Conservation (phyloP, 2,329 filamentous ascomycete genomes). For the Aspergillus sp. region DNA sequence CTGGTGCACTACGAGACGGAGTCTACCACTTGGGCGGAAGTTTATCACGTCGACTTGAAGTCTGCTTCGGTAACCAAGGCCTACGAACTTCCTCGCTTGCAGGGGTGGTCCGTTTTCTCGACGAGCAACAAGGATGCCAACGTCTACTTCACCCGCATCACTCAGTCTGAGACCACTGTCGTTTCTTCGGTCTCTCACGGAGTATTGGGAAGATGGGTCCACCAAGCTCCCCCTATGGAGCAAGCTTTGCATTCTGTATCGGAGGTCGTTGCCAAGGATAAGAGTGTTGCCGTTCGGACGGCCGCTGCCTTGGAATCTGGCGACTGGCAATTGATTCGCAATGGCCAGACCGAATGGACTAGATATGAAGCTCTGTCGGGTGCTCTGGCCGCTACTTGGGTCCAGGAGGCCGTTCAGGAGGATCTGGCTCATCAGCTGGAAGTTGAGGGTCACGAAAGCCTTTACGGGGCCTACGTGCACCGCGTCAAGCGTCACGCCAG, state of each 20-base stretch:
- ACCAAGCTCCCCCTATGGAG: slow-evolving; percentile 52
- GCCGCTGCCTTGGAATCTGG: slow-evolving; percentile 66
- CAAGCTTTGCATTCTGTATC: slow-evolving; percentile 69
- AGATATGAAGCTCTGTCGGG: slow-evolving; percentile 81
- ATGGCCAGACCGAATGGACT: slow-evolving; percentile 78
- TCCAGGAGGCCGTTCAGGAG: slow-evolving; percentile 72
- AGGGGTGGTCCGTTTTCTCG: slow-evolving; percentile 73
- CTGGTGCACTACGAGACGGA: slow-evolving; percentile 76
- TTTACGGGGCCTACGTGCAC: slow-evolving; percentile 81
- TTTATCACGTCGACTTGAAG: slow-evolving; percentile 79
- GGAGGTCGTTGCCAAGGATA: slow-evolving; percentile 75
- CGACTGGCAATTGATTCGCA: slow-evolving; percentile 82
- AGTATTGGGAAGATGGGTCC: slow-evolving; percentile 73
- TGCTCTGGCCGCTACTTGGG: slow-evolving; percentile 77
- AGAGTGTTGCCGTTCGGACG: slow-evolving; percentile 74
- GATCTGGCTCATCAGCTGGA: slow-evolving; percentile 78
- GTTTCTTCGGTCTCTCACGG: slow-evolving; percentile 75
- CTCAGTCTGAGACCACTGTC: slow-evolving; percentile 70
- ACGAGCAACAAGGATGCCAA: slow-evolving; percentile 76
- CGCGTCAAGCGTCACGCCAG: slow-evolving; percentile 77
- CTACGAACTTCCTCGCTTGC: slow-evolving; percentile 73
- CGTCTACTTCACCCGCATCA: slow-evolving; percentile 85
- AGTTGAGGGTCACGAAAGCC: slow-evolving; percentile 80
- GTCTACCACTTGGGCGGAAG: slow-evolving; percentile 74
- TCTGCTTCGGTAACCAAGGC: slow-evolving; percentile 70